Base-by-base conservation (phyloP, 352 stramenopile species). In the Globisporangium splendens region DNA sequence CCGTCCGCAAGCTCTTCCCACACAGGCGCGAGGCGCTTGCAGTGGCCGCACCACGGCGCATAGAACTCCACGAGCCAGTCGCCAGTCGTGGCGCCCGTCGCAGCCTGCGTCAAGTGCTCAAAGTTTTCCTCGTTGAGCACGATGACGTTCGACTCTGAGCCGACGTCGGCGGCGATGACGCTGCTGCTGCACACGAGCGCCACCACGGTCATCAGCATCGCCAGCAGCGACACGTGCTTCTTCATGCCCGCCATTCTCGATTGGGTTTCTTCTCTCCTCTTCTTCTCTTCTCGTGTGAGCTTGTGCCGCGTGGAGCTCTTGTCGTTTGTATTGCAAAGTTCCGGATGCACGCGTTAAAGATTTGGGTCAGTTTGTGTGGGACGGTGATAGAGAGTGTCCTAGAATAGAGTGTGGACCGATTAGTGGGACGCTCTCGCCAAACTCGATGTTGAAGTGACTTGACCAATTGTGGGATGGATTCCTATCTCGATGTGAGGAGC, bases 31-130 rank as follows among this genome's bases (percentile, higher is more conserved):
- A 89, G 63, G 44, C 62, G 62, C 63, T 85, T 78, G 70, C 79
- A 87, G 61, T 87, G 79, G 11, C 66, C 70, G 65, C 79, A 93
- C 79, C 81, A 91, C 20, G 83, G 82, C 46, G 84, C 81, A 66
- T 92, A 92, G 61, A 95, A 92, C 63, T 94, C 70, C 50, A 94
- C 70, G 50, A 92, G 79, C 90, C 89, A 97, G 70, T 97, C 88
- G 56, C 92, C 92, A 5, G 92, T 97, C 2, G 91, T 98, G 28
- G 88, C 86, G 24, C 92, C 90, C 8, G 87, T 96, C 13, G 85
- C 69, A 8, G 86, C 92, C 69, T 97, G 89, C 57, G 90, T 97
- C 60, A 91, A 58, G 70, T 94, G 80, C 70, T 97, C 90, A 61
- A 97, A 97, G 73, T 89, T 89, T 39, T 64, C 70, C 22, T 68